Conservation (phyloP, 352 stramenopile genomes). For the Elongisporangium anandrum region DNA sequence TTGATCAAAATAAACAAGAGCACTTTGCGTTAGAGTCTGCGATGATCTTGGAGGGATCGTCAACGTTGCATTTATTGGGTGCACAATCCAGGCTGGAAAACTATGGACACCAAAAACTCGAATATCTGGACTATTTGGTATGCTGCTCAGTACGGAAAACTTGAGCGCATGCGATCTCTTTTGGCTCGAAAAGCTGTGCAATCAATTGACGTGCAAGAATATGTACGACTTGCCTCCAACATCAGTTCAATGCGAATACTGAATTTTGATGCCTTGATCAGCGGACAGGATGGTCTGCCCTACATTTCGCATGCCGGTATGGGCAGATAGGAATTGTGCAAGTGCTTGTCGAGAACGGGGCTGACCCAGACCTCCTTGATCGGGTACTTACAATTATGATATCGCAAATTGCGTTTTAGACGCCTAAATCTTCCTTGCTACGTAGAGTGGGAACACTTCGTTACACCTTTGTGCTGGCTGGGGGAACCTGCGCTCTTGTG, state of each 20-base stretch:
- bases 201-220: constrained; percentile 50
- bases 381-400: constrained; percentile 17
- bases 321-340: constrained; percentile 43
- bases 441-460: constrained; percentile 58
- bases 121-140: constrained; percentile 79
- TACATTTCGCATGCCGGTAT: constrained; percentile 60
- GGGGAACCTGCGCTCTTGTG: constrained; percentile 46
- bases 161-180: constrained; percentile 41
- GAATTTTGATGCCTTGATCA: too few species aligned
- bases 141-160: constrained; percentile 51
- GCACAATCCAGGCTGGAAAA: too few species aligned
- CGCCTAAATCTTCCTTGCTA: too few species aligned
- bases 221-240: constrained; percentile 18
- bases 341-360: constrained; percentile 40
- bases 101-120: not conserved
- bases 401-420: too few species aligned
- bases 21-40: too few species aligned
- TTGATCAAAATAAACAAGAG: constrained; percentile 10
- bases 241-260: not conserved
- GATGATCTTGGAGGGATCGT: too few species aligned
- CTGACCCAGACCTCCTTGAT: constrained; percentile 39
- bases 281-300: constrained; percentile 48
- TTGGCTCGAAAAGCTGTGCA: constrained; percentile 30
- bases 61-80: too few species aligned
- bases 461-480: constrained; percentile 68